A percentile compares a stretch with the other conserved stretches of the same genome.
phyloP scores from a whole-genome alignment of 306 rosid genomes.

The Fragaria nilgerrensis region DNA sequence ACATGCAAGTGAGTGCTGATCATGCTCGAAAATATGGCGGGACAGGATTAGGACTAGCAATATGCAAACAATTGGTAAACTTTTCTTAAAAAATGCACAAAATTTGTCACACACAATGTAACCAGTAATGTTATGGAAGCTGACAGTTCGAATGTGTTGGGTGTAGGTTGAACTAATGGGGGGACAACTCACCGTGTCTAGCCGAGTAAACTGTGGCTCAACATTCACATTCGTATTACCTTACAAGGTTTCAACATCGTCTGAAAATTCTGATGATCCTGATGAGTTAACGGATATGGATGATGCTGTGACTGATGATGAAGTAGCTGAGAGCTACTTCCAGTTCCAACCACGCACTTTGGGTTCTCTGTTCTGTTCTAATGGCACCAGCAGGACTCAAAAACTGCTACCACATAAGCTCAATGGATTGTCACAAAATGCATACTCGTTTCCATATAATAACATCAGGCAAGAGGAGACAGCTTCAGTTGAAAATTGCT shows the following conservation, averaged over 20 bases:
- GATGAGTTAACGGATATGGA: slow-evolving; percentile 70
- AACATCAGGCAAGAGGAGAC: slow-evolving; percentile 31
- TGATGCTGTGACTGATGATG: slow-evolving; percentile 43
- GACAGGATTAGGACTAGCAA: slow-evolving; percentile 92
- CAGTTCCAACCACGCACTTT: slow-evolving; percentile 88
- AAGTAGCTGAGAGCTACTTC: slow-evolving; percentile 64
- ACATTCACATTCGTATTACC: slow-evolving; percentile 89
- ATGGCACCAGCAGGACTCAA: slow-evolving; percentile 55
- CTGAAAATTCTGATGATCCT: slow-evolving; percentile 59
- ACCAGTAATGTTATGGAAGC: not conserved
- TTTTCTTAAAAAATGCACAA: not conserved
- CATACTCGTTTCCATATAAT: slow-evolving; percentile 37
- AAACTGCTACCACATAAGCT: slow-evolving; percentile 58
- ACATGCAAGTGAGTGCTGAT: slow-evolving; percentile 99
- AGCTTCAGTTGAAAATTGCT: slow-evolving; percentile 40
- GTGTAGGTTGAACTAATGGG: slow-evolving; percentile 95
- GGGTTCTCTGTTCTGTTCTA: slow-evolving; percentile 75
- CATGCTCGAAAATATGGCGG: slow-evolving; percentile 98
- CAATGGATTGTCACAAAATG: slow-evolving; percentile 41
- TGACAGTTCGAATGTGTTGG: slow-evolving; percentile 12
- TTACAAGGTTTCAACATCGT: slow-evolving; percentile 63
- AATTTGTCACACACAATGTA: not conserved
- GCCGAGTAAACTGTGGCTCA: slow-evolving; percentile 75
- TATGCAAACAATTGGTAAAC: slow-evolving; percentile 94
- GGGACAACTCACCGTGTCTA: slow-evolving; percentile 79